Percentiles rank a stretch among this genome's conserved stretches.
Conservation (phyloP, 2,329 filamentous ascomycete genomes). For the Aspergillus ustus region DNA sequence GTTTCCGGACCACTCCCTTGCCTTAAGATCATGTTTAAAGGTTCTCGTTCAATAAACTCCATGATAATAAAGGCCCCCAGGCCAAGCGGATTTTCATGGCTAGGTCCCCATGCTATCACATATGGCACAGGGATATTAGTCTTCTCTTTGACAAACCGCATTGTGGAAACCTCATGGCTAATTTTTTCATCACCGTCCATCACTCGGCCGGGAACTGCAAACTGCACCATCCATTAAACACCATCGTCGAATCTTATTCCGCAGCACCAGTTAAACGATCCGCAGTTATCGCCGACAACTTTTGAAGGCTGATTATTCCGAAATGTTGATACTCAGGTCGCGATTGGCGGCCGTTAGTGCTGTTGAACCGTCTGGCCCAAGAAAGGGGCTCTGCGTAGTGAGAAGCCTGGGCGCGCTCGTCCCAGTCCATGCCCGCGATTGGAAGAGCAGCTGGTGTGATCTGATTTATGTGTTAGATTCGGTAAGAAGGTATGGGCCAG, state of each 20-base stretch:
- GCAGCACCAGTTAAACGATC: constrained; percentile 13
- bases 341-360: too few relatives aligned
- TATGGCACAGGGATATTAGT: constrained; percentile 12
- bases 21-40: constrained; percentile 10
- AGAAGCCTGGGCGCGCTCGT: too few relatives aligned
- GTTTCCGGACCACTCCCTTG: constrained; percentile 1
- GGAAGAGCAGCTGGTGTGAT: too few relatives aligned
- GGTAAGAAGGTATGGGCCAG: too few relatives aligned
- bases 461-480: too few relatives aligned
- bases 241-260: constrained; percentile 12
- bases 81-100: constrained; percentile 8
- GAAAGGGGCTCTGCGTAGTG: too few relatives aligned
- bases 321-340: too few relatives aligned
- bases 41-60: constrained; percentile 14
- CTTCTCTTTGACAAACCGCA: constrained; percentile 14
- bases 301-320: too few relatives aligned
- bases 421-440: too few relatives aligned
- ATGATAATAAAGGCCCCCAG: constrained; percentile 13
- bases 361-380: too few relatives aligned
- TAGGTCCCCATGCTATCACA: constrained; percentile 7
- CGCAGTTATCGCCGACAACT: too few relatives aligned
- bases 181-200: constrained; percentile 13
- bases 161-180: not conserved
- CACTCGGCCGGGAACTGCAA: constrained; percentile 6
- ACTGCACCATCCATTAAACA: constrained; percentile 5